Evolutionary conservation across 129 eudicot genomes (phyloP).

Genomic region (Apium graveolens): DNA sequence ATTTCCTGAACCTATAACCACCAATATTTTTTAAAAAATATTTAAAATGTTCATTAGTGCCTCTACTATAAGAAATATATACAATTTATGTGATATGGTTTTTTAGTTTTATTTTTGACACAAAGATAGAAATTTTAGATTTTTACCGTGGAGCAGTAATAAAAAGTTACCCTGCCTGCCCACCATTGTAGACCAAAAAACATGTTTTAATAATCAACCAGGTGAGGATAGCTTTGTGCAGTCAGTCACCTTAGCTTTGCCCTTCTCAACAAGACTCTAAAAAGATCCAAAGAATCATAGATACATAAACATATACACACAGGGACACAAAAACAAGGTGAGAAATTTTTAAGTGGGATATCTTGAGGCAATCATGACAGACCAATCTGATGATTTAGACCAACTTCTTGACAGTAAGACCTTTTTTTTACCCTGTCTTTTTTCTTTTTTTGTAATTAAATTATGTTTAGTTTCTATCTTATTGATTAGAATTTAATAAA

Average conservation of each 20-base stretch:
- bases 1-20: too few relatives aligned
- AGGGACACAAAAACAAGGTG: neutral
- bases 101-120: too few relatives aligned
- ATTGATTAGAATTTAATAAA: neutral
- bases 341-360: neutral
- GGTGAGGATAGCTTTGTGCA: neutral
- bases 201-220: too few relatives aligned
- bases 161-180: neutral
- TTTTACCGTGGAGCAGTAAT: neutral
- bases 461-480: neutral
- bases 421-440: neutral
- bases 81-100: too few relatives aligned
- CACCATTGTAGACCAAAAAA: neutral
- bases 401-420: slow-evolving; percentile 89
- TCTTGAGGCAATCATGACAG: slow-evolving; percentile 37
- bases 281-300: too few relatives aligned
- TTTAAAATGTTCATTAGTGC: too few relatives aligned
- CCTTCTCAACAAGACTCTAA: neutral
- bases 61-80: too few relatives aligned
- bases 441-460: neutral
- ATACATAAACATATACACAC: neutral
- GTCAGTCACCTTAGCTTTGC: neutral
- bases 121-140: too few relatives aligned
- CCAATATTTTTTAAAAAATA: too few relatives aligned
- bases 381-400: slow-evolving; percentile 70